Percentiles rank a stretch among this genome's conserved stretches.
Conservation (phyloP, 495 filamentous ascomycete genomes). For the Talaromyces trachyspermus region DNA sequence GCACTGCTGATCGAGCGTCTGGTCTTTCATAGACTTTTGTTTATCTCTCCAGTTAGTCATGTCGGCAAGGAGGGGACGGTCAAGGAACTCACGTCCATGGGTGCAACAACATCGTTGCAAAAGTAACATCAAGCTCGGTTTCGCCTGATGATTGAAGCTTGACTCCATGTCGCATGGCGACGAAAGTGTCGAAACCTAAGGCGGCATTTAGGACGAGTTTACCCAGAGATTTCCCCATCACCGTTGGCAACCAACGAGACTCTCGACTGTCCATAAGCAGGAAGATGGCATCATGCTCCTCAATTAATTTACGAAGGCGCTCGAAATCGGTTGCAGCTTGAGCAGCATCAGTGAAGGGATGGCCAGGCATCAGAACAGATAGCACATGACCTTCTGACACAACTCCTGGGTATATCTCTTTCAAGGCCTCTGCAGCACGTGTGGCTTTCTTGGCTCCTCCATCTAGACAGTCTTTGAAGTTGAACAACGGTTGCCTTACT, state of each 20-base stretch:
- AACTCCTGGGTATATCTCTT: slow-evolving; percentile 86
- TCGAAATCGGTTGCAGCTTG: slow-evolving; percentile 66
- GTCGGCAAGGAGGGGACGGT: slow-evolving; percentile 30
- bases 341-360: slow-evolving; percentile 67
- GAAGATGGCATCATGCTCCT: slow-evolving; percentile 88
- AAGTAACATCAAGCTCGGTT: slow-evolving; percentile 83
- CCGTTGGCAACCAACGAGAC: slow-evolving; percentile 90
- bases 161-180: slow-evolving; percentile 91
- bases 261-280: slow-evolving; percentile 95
- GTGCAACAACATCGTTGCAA: slow-evolving; percentile 95
- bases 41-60: too few species aligned
- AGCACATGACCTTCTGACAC: slow-evolving; percentile 69
- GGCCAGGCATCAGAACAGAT: slow-evolving; percentile 90
- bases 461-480: slow-evolving; percentile 78
- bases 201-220: slow-evolving; percentile 97
- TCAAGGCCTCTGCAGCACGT: slow-evolving; percentile 72
- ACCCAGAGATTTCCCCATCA: slow-evolving; percentile 87
- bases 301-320: slow-evolving; percentile 62
- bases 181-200: slow-evolving; percentile 91
- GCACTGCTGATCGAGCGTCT: slow-evolving; percentile 95
- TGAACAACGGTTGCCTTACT: slow-evolving; percentile 87
- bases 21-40: slow-evolving; percentile 77
- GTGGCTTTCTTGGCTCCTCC: slow-evolving; percentile 80
- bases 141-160: slow-evolving; percentile 24
- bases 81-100: slow-evolving; percentile 68